phyloP scores from a whole-genome alignment of 2,329 filamentous ascomycete species.

The Penicillium janthinellum region DNA sequence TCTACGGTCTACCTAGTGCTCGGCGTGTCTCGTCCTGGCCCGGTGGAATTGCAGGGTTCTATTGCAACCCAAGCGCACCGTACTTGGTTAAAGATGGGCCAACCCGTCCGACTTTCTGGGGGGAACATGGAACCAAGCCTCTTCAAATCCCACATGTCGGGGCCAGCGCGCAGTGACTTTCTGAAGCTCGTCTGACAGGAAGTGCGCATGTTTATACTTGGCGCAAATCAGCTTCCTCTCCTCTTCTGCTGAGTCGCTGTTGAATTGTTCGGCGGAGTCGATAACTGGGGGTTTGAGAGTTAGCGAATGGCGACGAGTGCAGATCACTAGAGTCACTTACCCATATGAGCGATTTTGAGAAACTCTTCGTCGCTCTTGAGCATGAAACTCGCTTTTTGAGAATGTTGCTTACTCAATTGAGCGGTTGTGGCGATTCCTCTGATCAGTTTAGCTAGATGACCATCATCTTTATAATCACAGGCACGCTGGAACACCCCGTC shows the following conservation, averaged over 20 bases:
- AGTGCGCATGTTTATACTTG: constrained; percentile 10
- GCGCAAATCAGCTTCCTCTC: constrained; percentile 18
- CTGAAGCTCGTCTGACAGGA: constrained; percentile 19
- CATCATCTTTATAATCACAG: constrained; percentile 20
- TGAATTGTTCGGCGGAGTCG: constrained; percentile 20
- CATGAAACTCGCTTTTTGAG: constrained; percentile 1
- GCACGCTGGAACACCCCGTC: constrained; percentile 12
- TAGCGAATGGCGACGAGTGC: too few relatives aligned
- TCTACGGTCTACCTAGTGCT: neutral
- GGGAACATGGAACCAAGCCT: constrained; percentile 23
- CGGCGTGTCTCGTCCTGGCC: neutral
- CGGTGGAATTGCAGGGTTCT: neutral
- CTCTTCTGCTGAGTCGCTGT: constrained; percentile 7
- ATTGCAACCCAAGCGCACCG: neutral
- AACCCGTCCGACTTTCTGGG: constrained; percentile 2
- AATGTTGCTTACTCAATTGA: constrained; percentile 5
- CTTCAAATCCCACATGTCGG: constrained; percentile 19
- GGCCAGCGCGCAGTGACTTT: constrained; percentile 20
- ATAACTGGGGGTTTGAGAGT: constrained; percentile 1
- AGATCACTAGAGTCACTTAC: constrained; percentile 1
- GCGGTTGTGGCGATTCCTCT: constrained; percentile 15
- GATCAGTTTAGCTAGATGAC: constrained; percentile 20
- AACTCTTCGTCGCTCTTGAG: constrained; percentile 11
- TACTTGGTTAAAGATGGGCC: constrained; percentile 1
- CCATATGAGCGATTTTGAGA: constrained; percentile 19